phyloP scores from a whole-genome alignment of 345 rosid species.

The Jatropha curcas region DNA sequence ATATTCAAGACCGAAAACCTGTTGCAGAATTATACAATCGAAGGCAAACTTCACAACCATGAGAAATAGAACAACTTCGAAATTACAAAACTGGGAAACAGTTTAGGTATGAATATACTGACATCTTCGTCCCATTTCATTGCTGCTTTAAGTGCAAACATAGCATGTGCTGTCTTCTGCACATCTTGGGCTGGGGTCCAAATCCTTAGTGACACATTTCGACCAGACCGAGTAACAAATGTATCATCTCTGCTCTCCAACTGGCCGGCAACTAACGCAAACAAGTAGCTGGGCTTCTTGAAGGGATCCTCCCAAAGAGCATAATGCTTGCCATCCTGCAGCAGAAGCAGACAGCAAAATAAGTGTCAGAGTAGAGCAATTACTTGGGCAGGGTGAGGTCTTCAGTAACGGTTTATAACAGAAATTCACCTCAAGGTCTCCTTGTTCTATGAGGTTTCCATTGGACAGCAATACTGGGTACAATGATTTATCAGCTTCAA shows the following conservation, averaged over 20 bases:
- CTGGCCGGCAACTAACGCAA: conserved; percentile 93
- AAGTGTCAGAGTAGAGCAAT: neutral
- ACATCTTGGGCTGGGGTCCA: conserved; percentile 96
- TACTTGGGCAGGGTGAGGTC: neutral
- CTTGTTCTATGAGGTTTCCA: conserved; percentile 86
- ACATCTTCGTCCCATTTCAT: conserved; percentile 99
- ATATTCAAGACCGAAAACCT: conserved; percentile 98
- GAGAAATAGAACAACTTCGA: conserved; percentile 8
- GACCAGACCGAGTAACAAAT: conserved; percentile 78
- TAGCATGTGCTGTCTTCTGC: conserved; percentile 94
- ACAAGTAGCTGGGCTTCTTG: conserved; percentile 95
- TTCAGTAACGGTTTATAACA: neutral
- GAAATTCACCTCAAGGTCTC: conserved; percentile 66
- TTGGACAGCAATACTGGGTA: conserved; percentile 91
- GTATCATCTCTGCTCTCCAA: conserved; percentile 88
- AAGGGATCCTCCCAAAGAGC: conserved; percentile 97
- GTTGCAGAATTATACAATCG: conserved; percentile 13
- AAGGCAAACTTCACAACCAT: conserved; percentile 12
- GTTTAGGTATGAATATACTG: conserved; percentile 26
- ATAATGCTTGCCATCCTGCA: conserved; percentile 87
- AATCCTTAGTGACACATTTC: conserved; percentile 74
- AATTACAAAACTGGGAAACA: neutral
- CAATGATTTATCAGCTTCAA: conserved; percentile 84
- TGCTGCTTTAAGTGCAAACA: conserved; percentile 95
- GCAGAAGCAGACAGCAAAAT: conserved; percentile 3